Base-by-base conservation (phyloP, 192 early-diverging fungal species). In the Lunasporangiospora selenospora region DNA sequence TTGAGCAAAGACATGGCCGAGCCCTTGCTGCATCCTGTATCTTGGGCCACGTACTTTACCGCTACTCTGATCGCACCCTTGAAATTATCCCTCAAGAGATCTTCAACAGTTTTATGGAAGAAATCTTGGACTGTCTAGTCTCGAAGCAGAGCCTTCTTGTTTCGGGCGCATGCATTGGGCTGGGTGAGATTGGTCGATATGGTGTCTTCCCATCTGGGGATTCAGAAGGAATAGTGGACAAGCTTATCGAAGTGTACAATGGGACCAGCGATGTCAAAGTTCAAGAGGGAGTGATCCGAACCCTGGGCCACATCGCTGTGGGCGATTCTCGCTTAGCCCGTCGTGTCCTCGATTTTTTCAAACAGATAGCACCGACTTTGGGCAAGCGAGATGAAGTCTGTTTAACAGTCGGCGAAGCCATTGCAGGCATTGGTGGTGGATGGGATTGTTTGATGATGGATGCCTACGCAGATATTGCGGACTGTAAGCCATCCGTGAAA, bases 371-470 rank as follows among this genome's bases (percentile, higher is more conserved):
- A 2, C 59, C 81, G 16, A 61, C 77, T 6, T 66, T 87, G 32
- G 84, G 87, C 32, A 94, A 96, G 55, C 87, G 94, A 34, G 80
- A 91, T 0, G 96, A 98, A 44, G 62, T 93, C 30, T 87, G 93
- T 50, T 96, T 98, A 62, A 85, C 87, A 12, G 82, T 92, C 34
- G 96, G 95, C 24, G 93, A 95, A 60, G 88, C 95, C 0, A 62
- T 95, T 47, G 85, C 90, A 0, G 75, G 75, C 7, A 62, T 83
- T 15, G 75, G 85, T 6, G 79, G 75, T 46, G 90, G 91, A 6
- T 94, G 90, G 80, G 51, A 81, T n/a, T 84, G 90, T 9, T 57
- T 82, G 12, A 75, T 81, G 27, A 85, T 95, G 85, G 69, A 83
- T 41, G 82, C 85, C 37, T 87, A 83, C 65, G 80, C 88, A 16